Base-by-base conservation (phyloP, 2,329 filamentous ascomycete genomes). In the Sphaerulina vaccinii region DNA sequence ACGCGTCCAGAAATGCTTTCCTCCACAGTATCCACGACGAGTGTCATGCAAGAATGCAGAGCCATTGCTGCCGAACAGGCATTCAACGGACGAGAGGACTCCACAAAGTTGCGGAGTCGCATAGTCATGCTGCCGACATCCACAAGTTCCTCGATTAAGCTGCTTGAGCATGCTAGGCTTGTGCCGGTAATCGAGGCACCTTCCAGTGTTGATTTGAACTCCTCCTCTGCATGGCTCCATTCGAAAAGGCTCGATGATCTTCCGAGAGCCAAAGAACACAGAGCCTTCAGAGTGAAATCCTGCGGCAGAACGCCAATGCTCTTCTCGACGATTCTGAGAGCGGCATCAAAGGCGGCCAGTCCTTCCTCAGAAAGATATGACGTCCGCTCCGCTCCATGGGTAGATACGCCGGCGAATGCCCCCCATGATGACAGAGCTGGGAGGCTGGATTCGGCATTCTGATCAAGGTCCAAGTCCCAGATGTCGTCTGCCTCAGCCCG, bases 241-340 rank as follows among this genome's bases (percentile, higher is more conserved):
- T 70, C 65, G 66, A 89, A 93, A 27, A 93, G 78, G 1, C 86
- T 75, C 0, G 88, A 91, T 33, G 83, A 84, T 41, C 87, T 78
- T 0, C 88, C 88, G 5, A 90, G 77, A 0, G 83, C 81, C 1
- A 92, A 73, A 10, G 83, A 79, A 55, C 86, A 74, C 0, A 92
- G 71, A 9, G 83, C 85, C 15, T 69, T 63, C 1, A 77, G 54
- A 3, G 72, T 62, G 2, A 70, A 59, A 38, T 71, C 61, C 13
- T 64, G 62, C 15, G 69, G 69, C 2, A 77, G 37, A 4, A 75
- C 62, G 22, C 66, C 67, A 11, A 66, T 68, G 18, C 51, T 32
- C 76, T 39, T 59, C 65, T 24, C 60, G 27, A 75, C 62, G 48
- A 68, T 73, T 55, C 76, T 79, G 71, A 87, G 60, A 2, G 83